These are phyloP conservation scores for Solanum neorickii DNA, from an alignment of 257 asterid species.

Conservation along the genomic window DNA sequence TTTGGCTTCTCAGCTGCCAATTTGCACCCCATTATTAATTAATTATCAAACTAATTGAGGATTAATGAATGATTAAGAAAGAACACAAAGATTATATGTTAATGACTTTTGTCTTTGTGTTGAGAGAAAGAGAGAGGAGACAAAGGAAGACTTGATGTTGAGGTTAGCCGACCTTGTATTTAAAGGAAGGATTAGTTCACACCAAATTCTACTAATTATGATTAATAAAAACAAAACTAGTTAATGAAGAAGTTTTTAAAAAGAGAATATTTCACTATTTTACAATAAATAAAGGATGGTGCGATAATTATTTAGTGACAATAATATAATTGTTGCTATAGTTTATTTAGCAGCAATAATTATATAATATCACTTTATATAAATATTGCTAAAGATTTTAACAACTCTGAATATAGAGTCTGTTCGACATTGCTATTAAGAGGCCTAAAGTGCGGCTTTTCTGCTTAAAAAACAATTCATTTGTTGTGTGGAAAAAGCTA, in stretches of 20 bases:
- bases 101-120: background rate
- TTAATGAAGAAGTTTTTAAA: background rate
- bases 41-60: background rate
- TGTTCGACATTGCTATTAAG: too few relatives aligned
- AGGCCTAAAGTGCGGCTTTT: too few relatives aligned
- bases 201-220: background rate
- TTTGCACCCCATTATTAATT: slow-evolving; percentile 26
- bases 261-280: background rate
- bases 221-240: background rate
- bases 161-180: slow-evolving; percentile 10
- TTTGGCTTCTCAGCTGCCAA: slow-evolving; percentile 17
- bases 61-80: background rate
- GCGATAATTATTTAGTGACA: background rate
- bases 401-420: too few relatives aligned
- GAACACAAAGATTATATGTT: background rate
- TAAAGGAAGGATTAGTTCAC: slow-evolving; percentile 23
- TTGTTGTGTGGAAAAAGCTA: too few relatives aligned
- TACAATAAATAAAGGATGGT: background rate
- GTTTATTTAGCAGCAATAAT: too few relatives aligned
- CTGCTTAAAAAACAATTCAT: too few relatives aligned
- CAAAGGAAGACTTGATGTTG: slow-evolving; percentile 12
- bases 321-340: too few relatives aligned
- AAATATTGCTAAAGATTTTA: too few relatives aligned
- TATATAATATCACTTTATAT: too few relatives aligned
- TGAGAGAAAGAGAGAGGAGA: background rate